Evolutionary conservation across 2,329 filamentous ascomycete genomes (phyloP), one percentile per base, ranked within the genome.

Genomic region (Ascochyta fabae): DNA sequence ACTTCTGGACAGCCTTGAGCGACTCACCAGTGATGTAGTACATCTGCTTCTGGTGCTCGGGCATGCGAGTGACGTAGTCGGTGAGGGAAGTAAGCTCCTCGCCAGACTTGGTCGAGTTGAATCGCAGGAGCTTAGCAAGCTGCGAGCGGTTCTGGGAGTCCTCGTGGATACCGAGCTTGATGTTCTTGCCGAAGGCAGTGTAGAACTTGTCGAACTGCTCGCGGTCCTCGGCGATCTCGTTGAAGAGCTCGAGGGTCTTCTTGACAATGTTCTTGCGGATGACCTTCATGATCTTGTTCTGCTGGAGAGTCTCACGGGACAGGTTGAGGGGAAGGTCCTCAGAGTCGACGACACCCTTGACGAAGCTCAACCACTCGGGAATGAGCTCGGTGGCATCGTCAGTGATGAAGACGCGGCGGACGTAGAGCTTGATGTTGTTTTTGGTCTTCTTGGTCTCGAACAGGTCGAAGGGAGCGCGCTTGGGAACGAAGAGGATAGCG

Each of bases 251-350:
- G 67, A 99, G 92, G 66, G 92, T 91, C 91, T 99, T 99, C 93
- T 98, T 99, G 86, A 99, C 93, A 67, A 99, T 96, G 89, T 99
- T 99, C 92, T 99, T 99, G 89, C 96, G 96, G 88, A 98, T 98
- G 81, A 98, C 95, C 90, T 98, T 98, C 95, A 98, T 98, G 86
- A 99, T 99, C 92, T 98, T 98, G 91, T 98, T 99, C 87, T 98
- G 95, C 84, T 99, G 95, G 46, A 99, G 92, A 56, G 94, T 98
- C 89, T 99, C 95, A 90, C 95, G 95, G 76, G 95, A 98, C 84
- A 99, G 82, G 88, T 99, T 99, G 80, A 99, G 90, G 72, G 95
- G 95, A 62, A 99, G 90, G 80, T 99, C 95, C 87, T 99, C 95
- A 75, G 95, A 99, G 84, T 99, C 95, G 80, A 99, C 95, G 73